Percentiles rank a stretch among this genome's conserved stretches.
phyloP scores from a whole-genome alignment of 306 rosid genomes.

The Castanea sativa region DNA sequence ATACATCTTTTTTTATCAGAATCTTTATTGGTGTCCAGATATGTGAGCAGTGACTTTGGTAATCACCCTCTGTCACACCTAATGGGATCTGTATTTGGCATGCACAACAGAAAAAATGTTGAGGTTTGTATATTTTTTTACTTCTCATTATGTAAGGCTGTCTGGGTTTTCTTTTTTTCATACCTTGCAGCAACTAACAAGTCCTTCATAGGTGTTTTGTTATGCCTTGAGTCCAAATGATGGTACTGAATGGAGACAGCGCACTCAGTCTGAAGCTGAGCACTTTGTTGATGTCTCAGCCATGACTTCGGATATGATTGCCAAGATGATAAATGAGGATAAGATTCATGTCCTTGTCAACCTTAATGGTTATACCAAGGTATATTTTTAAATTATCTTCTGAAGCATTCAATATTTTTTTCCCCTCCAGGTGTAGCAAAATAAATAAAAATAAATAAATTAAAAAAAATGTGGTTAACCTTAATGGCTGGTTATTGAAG shows the following conservation, averaged over 20 bases:
- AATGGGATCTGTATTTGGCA: constrained; percentile 96
- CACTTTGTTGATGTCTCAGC: constrained; percentile 90
- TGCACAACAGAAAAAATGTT: constrained; percentile 78
- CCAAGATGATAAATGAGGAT: constrained; percentile 80
- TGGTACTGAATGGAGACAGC: constrained; percentile 93
- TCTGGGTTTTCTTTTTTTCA: too few relatives aligned
- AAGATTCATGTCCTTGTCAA: constrained; percentile 86
- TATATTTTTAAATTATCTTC: constrained; percentile 13
- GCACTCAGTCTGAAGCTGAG: constrained; percentile 86
- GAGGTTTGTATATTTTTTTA: constrained; percentile 50
- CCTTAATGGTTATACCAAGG: constrained; percentile 99
- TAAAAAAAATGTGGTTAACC: too few relatives aligned
- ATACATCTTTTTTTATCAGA: background rate
- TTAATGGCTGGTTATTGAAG: too few relatives aligned
- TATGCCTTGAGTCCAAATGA: constrained; percentile 95
- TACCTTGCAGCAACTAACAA: too few relatives aligned
- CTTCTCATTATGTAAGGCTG: background rate
- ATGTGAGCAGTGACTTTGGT: constrained; percentile 67
- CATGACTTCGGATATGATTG: constrained; percentile 84
- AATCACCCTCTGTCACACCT: constrained; percentile 81
- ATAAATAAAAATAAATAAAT: too few relatives aligned
- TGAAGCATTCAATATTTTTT: background rate
- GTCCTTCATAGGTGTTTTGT: constrained; percentile 63
- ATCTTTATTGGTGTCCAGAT: constrained; percentile 28
- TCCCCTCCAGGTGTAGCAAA: too few relatives aligned